Evolutionary conservation across 257 asterid genomes (phyloP), one percentile per base, ranked within the genome.

Genomic region (Rubia yunnanensis): DNA sequence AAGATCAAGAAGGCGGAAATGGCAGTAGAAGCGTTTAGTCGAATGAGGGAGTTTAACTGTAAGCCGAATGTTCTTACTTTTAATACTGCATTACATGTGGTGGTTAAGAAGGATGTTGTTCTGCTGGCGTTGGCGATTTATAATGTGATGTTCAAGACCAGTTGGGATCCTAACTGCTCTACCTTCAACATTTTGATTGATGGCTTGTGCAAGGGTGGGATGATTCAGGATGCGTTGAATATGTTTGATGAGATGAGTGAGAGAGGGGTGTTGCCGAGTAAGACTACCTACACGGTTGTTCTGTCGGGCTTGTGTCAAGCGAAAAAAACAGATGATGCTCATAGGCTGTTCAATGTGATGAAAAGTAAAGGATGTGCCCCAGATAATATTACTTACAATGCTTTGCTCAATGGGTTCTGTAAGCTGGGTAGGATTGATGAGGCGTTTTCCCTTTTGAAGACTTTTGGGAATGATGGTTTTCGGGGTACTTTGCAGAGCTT

Each of bases 381-480:
- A 0, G 92, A 84, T 84, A 39, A 74, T 39, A 81, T 78, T 63
- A 68, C 83, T 0, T 86, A 76, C 75, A 86, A 83, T 73, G 84
- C 79, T 50, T 74, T 92, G 86, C 86, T 92, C 28, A 80, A 84
- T 83, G 99, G 99, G 56, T 82, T 86, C 72, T 89, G 96, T 76
- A 89, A 84, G 84, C 39, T 67, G 60, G 96, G 96, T 63, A 73
- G 74, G 81, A 67, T 92, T 67, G 83, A 80, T 4, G 86, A 84
- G 71, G 97, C 90, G 1, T 63, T 77, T 34, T 35, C 49, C 23
- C 88, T 86, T 36, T 32, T 81, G 53, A 52, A 76, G 65, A 80
- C 86, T 5, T 87, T 87, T 54, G 72, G 52, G 59, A 69, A 73
- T 10, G 88, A 83, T 24, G 92, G 90, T 26, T 82, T 83, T 73